phyloP scores from a whole-genome alignment of 305 asterid genomes.

The Fraxinus platypoda region DNA sequence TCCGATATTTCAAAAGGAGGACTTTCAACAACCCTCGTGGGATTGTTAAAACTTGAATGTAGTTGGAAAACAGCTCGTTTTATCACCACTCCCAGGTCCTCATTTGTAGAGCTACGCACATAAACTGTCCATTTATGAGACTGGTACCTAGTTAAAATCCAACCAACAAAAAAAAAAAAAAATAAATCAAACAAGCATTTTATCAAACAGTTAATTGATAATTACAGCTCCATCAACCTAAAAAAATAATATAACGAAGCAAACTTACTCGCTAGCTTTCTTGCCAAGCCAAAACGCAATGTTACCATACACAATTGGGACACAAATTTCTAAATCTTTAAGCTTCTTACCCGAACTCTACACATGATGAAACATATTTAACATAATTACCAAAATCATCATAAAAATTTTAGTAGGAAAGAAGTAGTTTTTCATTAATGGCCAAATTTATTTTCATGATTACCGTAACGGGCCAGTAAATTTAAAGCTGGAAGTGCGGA shows the following conservation, averaged over 20 bases:
- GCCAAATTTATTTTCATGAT: not conserved
- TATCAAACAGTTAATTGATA: constrained; percentile 31
- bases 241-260: not conserved
- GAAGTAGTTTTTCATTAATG: not conserved
- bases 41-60: constrained; percentile 93
- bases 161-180: not conserved
- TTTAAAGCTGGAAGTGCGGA: not conserved
- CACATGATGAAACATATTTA: constrained; percentile 13
- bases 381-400: constrained; percentile 4
- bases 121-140: constrained; percentile 92
- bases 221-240: constrained; percentile 1
- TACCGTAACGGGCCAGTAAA: not conserved
- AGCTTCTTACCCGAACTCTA: constrained; percentile 59
- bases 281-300: constrained; percentile 98
- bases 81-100: constrained; percentile 79
- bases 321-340: constrained; percentile 70
- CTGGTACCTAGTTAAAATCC: constrained; percentile 47
- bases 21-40: constrained; percentile 65
- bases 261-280: constrained; percentile 93
- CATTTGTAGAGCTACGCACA: constrained; percentile 82
- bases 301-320: constrained; percentile 89
- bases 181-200: constrained; percentile 22
- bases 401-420: not conserved
- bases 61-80: constrained; percentile 83
- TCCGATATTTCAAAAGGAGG: constrained; percentile 92